These are phyloP conservation scores for Ceratocystis huliohia DNA, from an alignment of 2,329 filamentous ascomycete species.

Conservation along the genomic window DNA sequence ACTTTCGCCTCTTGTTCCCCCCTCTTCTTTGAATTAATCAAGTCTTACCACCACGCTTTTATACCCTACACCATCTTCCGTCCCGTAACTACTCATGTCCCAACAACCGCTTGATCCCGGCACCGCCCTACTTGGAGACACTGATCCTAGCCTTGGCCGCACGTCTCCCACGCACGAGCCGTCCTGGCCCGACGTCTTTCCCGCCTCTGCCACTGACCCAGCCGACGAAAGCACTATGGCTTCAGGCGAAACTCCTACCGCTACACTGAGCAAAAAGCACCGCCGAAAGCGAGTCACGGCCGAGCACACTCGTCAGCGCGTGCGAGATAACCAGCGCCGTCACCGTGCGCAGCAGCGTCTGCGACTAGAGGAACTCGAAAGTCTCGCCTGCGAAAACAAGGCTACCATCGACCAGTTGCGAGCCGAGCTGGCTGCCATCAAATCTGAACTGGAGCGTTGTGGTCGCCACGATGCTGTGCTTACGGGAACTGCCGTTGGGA, in stretches of 20 bases:
- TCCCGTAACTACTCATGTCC: neutral
- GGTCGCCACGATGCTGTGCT: conserved; percentile 8
- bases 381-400: conserved; percentile 10
- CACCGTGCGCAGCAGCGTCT: conserved; percentile 35
- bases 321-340: conserved; percentile 40
- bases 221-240: neutral
- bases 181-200: neutral
- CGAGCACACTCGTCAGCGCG: conserved; percentile 29
- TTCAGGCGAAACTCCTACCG: neutral
- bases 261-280: conserved; percentile 7
- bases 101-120: neutral
- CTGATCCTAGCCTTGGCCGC: neutral
- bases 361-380: conserved; percentile 28
- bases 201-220: neutral
- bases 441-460: conserved; percentile 11
- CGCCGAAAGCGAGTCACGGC: conserved; percentile 22
- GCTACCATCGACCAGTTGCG: conserved; percentile 10
- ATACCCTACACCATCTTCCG: neutral
- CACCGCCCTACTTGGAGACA: neutral
- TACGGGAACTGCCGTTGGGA: neutral
- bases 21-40: neutral
- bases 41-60: neutral
- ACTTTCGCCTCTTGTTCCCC: neutral
- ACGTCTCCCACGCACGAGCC: conserved; percentile 7
- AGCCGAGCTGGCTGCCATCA: conserved; percentile 1